phyloP scores from a whole-genome alignment of 2,329 filamentous ascomycete species.

The Chaetomiaceae sp. region DNA sequence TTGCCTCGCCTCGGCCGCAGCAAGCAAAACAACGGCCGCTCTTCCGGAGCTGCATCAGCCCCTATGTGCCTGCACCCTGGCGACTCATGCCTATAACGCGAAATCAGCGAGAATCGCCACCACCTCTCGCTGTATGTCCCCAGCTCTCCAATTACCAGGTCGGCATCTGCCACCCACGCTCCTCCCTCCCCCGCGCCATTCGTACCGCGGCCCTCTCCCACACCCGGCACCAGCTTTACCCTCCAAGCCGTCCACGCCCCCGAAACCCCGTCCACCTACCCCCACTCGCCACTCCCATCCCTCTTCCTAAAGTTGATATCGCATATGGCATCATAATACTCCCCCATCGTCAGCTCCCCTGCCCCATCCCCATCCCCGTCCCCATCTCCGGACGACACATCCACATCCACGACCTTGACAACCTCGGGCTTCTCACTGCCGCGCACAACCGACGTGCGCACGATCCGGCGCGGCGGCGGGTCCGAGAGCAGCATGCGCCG shows the following conservation, averaged over 20 bases:
- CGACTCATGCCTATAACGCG: too few species aligned
- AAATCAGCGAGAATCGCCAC: background rate
- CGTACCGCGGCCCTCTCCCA: background rate
- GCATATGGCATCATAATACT: background rate
- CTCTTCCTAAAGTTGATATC: background rate
- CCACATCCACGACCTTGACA: background rate
- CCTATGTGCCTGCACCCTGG: too few species aligned
- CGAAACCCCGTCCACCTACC: background rate
- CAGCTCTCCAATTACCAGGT: background rate
- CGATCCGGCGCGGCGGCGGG: background rate
- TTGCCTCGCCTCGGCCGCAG: background rate
- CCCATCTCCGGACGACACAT: too few species aligned
- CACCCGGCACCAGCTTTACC: background rate
- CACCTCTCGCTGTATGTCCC: background rate
- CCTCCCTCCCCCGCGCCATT: background rate
- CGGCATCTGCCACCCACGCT: background rate
- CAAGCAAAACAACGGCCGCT: background rate
- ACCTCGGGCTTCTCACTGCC: background rate
- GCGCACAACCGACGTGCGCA: background rate
- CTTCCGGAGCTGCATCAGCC: too few species aligned
- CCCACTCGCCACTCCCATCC: background rate
- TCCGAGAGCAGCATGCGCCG: background rate
- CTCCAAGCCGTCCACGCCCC: background rate
- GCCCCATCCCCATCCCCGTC: too few species aligned
- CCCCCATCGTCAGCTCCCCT: constrained; percentile 3